Conservation (phyloP, 179 eudicot genomes). For the Beta lomatogona region DNA sequence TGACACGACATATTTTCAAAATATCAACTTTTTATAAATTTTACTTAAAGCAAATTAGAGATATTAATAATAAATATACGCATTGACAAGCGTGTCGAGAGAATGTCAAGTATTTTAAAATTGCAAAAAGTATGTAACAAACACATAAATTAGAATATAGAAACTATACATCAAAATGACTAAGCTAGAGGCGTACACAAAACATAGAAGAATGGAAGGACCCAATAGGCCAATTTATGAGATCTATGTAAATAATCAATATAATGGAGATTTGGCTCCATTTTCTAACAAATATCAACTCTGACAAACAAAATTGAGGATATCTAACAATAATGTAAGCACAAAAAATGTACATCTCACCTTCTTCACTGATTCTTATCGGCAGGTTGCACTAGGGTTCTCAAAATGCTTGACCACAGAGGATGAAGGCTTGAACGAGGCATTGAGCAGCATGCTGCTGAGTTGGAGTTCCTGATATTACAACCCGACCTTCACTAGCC, state of each 20-base stretch:
- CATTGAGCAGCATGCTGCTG: constrained; percentile 47
- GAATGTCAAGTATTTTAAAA: too few species aligned
- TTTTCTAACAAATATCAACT: not conserved
- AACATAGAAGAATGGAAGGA: not conserved
- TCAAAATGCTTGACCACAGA: constrained; percentile 42
- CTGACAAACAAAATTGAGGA: not conserved
- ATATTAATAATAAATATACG: too few species aligned
- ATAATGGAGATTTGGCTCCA: not conserved
- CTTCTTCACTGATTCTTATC: not conserved
- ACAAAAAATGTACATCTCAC: constrained; percentile 25
- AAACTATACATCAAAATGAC: too few species aligned
- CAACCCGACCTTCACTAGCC: constrained; percentile 41
- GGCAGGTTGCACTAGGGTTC: not conserved
- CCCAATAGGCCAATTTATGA: not conserved
- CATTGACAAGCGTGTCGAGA: too few species aligned
- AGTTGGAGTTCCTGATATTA: constrained; percentile 45
- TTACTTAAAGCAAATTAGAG: too few species aligned
- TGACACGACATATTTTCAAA: too few species aligned
- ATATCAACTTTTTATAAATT: too few species aligned
- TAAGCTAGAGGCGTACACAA: too few species aligned
- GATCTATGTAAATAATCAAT: constrained; percentile 1
- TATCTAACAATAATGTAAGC: constrained; percentile 17
- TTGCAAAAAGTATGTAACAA: too few species aligned
- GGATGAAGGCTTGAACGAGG: constrained; percentile 57
- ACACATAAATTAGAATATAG: too few species aligned